These are phyloP conservation scores for Phytophthora boehmeriae DNA, from an alignment of 352 stramenopile species.

Conservation along the genomic window DNA sequence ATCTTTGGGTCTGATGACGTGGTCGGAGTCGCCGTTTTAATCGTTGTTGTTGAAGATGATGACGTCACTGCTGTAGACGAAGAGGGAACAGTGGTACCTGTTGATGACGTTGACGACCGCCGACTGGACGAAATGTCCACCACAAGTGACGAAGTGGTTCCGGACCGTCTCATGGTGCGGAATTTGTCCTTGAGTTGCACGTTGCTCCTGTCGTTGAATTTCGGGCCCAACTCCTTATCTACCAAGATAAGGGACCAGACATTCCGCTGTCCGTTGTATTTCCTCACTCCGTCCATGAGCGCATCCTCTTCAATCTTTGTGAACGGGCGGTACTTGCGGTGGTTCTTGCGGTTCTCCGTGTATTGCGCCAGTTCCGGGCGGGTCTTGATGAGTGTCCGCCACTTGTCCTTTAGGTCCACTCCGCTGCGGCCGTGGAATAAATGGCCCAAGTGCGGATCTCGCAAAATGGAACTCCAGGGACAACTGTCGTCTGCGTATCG, in stretches of 20 bases:
- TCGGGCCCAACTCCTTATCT: constrained; percentile 75
- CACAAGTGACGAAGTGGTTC: constrained; percentile 45
- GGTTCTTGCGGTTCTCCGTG: constrained; percentile 88
- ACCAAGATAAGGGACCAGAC: constrained; percentile 86
- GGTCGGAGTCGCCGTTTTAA: constrained; percentile 14
- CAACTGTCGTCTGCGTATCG: constrained; percentile 86
- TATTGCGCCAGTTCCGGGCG: constrained; percentile 74
- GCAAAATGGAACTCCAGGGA: constrained; percentile 82
- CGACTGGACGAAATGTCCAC: constrained; percentile 53
- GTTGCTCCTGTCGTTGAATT: constrained; percentile 86
- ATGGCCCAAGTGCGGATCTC: constrained; percentile 71
- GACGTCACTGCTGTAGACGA: constrained; percentile 2
- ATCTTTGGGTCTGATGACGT: constrained; percentile 18
- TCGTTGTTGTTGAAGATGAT: constrained; percentile 5
- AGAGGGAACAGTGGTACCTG: constrained; percentile 13
- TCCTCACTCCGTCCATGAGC: constrained; percentile 89
- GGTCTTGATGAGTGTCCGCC: constrained; percentile 84
- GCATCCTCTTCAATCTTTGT: constrained; percentile 73
- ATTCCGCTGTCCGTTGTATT: constrained; percentile 85
- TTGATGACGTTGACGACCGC: constrained; percentile 38
- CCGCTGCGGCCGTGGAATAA: constrained; percentile 81
- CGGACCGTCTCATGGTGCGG: constrained; percentile 74
- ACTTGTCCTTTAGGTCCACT: constrained; percentile 87
- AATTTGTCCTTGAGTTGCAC: constrained; percentile 89
- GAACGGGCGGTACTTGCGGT: constrained; percentile 85